Percentiles rank a stretch among this genome's conserved stretches.
phyloP scores from a whole-genome alignment of 2,329 filamentous ascomycete species.

The Alternaria sp. region DNA sequence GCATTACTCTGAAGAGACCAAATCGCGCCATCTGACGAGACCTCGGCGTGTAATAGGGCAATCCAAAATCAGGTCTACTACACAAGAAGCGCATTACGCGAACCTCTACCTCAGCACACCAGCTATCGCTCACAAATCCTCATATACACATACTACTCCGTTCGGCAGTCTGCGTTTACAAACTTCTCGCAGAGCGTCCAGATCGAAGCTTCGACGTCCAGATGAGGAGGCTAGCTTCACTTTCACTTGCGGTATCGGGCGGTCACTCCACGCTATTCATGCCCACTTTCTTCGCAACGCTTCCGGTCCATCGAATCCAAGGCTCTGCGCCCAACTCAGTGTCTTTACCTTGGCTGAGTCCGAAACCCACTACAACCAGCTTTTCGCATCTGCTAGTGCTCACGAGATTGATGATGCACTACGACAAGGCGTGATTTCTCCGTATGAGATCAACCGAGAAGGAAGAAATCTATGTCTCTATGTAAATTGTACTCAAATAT shows the following conservation, averaged over 20 bases:
- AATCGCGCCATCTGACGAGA: neutral
- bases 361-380: slow-evolving; percentile 5
- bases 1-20: slow-evolving; percentile 5
- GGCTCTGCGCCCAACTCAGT: slow-evolving; percentile 11
- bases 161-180: slow-evolving; percentile 9
- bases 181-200: neutral
- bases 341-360: slow-evolving; percentile 6
- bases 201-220: neutral
- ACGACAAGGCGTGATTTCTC: slow-evolving; percentile 19
- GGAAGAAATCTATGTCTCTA: slow-evolving; percentile 15
- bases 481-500: slow-evolving; percentile 3
- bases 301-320: neutral
- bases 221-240: slow-evolving; percentile 7
- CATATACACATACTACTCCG: slow-evolving; percentile 6
- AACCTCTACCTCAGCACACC: neutral
- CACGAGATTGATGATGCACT: slow-evolving; percentile 21
- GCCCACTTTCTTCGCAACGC: slow-evolving; percentile 6
- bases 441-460: slow-evolving; percentile 10
- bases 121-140: neutral
- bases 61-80: neutral
- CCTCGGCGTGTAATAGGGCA: neutral
- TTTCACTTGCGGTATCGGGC: slow-evolving; percentile 11
- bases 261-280: slow-evolving; percentile 2
- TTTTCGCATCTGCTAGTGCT: slow-evolving; percentile 9
- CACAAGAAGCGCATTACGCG: neutral